phyloP scores from a whole-genome alignment of 345 rosid species.

The Lumnitzera littorea region DNA sequence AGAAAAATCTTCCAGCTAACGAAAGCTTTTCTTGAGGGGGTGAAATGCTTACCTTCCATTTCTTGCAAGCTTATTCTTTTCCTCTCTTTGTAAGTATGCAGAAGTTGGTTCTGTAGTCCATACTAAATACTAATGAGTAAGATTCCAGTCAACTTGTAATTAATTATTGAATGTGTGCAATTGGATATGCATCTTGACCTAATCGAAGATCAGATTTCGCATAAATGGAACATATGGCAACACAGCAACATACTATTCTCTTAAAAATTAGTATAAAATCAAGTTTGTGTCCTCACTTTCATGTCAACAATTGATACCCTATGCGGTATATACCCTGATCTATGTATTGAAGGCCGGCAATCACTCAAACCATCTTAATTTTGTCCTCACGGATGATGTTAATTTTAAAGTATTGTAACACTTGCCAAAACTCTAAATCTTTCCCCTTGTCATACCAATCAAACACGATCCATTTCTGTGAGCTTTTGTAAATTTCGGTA shows the following conservation, averaged over 20 bases:
- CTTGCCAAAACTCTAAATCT: no score
- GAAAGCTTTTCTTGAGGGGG: neutral
- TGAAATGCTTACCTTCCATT: conserved; percentile 2
- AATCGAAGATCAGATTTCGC: conserved; percentile 1
- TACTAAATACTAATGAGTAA: conserved; percentile 4
- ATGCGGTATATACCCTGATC: neutral
- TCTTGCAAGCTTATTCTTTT: neutral
- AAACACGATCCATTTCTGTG: no score
- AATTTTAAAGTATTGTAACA: no score
- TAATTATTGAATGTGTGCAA: neutral
- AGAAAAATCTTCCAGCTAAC: neutral
- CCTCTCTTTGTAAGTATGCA: neutral
- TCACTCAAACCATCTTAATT: neutral
- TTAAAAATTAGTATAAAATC: neutral
- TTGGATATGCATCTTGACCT: neutral
- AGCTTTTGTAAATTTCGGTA: no score
- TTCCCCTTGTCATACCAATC: no score
- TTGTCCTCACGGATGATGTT: neutral
- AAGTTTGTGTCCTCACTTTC: neutral
- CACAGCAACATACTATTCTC: neutral
- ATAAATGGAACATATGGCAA: conserved; percentile 9
- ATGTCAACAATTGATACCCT: conserved; percentile 2
- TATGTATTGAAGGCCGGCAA: conserved; percentile 4
- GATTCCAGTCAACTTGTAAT: conserved; percentile 8
- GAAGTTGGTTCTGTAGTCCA: neutral